Evolutionary conservation across 2,329 filamentous ascomycete genomes (phyloP), one percentile per base, ranked within the genome.

Genomic region (Botrytis medusae): DNA sequence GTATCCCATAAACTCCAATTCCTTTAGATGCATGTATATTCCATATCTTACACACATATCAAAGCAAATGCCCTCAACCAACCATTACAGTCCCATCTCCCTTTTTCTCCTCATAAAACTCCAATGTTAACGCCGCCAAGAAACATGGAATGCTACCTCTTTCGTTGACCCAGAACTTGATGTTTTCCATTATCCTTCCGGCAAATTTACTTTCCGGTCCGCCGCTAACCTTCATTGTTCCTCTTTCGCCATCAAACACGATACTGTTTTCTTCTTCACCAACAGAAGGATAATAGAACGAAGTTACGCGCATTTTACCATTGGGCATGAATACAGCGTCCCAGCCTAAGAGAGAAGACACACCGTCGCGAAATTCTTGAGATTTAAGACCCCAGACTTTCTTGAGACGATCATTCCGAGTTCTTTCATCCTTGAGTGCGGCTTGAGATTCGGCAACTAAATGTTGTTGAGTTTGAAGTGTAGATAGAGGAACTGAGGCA

Each of bases 181-280:
- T 95, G 81, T 95, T 89, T 79, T 93, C 92, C 76, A 88, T 88
- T 76, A 99, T 97, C 82, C 94, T 91, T 72, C 89, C 84, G 1
- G 95, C 96, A 83, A 99, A 99, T 20, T 90, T 87, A 80, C 93
- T 97, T 80, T 93, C 89, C 1, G 94, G 93, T 0, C 96, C 96
- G 1, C 96, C 96, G 48, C 92, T 93, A 73, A 99, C 93, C 86
- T 99, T 99, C 96, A 99, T 99, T 1, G 95, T 98, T 12, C 95
- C 96, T 73, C 92, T 91, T 84, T 98, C 94, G 69, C 94, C 94
- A 82, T 97, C 94, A 81, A 98, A 98, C 0, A 97, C 90, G 74
- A 92, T 91, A 73, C 87, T 90, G 77, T 91, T 91, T 81, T 92
- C 90, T 29, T 92, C 89, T 10, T 87, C 81, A 81, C 89, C 83